Conservation (phyloP, 2,329 filamentous ascomycete species). For the Tolypocladium endophyticum region DNA sequence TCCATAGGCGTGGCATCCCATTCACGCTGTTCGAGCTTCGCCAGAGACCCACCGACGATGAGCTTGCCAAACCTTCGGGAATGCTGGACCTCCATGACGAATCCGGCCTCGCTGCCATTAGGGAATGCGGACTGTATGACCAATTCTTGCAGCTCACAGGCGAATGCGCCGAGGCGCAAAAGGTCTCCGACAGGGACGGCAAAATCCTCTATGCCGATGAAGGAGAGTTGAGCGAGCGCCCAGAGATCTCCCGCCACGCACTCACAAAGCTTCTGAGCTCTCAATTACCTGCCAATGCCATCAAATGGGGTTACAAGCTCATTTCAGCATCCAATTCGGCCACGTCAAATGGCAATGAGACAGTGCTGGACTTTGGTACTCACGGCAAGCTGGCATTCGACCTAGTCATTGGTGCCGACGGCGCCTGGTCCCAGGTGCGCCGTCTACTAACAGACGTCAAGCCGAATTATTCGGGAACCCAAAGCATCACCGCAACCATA, state of each 20-base stretch:
- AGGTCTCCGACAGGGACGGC: constrained; percentile 16
- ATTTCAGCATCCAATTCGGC: not conserved
- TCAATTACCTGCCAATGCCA: constrained; percentile 14
- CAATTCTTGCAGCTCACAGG: constrained; percentile 28
- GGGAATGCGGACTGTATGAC: constrained; percentile 30
- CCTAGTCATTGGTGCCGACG: constrained; percentile 10
- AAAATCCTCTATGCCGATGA: constrained; percentile 7
- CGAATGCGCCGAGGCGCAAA: constrained; percentile 8
- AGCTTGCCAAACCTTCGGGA: constrained; percentile 22
- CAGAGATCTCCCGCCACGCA: constrained; percentile 26
- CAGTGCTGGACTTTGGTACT: constrained; percentile 12
- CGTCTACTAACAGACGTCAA: not conserved
- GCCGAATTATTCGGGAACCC: not conserved
- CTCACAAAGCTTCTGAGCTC: constrained; percentile 22
- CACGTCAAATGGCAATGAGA: not conserved
- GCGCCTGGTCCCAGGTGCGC: constrained; percentile 1
- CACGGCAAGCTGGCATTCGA: constrained; percentile 7
- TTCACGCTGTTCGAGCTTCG: constrained; percentile 24
- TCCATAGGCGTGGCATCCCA: constrained; percentile 25
- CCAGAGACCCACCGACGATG: constrained; percentile 12
- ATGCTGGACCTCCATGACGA: constrained; percentile 37
- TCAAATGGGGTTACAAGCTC: constrained; percentile 11
- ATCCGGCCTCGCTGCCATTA: constrained; percentile 32
- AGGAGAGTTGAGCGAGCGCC: constrained; percentile 13
- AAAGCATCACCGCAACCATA: not conserved